Conservation (phyloP, 306 rosid genomes). For the Arachis hypogaea region DNA sequence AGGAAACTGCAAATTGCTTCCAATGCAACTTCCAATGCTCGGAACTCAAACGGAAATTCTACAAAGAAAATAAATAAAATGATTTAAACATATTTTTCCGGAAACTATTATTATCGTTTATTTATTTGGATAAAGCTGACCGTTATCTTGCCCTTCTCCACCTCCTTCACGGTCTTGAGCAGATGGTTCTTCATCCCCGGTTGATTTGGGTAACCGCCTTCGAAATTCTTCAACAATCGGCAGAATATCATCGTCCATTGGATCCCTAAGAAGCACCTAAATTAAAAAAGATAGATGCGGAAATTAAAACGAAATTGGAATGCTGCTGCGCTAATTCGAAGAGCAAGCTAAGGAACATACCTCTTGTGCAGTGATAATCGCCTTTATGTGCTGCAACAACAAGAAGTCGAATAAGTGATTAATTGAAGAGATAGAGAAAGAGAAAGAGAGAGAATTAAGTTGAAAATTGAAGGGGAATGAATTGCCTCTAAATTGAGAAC, state of each 20-base stretch:
- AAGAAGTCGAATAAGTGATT: slow-evolving; percentile 16
- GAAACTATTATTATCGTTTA: no score
- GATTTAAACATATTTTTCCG: no score
- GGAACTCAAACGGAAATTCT: slow-evolving; percentile 88
- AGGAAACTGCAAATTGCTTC: slow-evolving; percentile 79
- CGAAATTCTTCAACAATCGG: slow-evolving; percentile 74
- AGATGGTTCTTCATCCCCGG: slow-evolving; percentile 59
- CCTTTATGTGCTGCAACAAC: slow-evolving; percentile 76
- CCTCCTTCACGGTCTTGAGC: slow-evolving; percentile 39
- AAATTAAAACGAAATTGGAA: no score
- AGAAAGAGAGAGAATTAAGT: neutral
- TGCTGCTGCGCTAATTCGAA: no score
- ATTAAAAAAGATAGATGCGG: no score
- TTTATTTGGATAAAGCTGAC: slow-evolving; percentile 35
- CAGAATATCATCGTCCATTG: slow-evolving; percentile 62
- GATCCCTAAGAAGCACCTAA: slow-evolving; percentile 80
- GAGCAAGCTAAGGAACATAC: slow-evolving; percentile 30
- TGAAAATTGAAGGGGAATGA: neutral
- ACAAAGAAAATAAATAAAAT: neutral
- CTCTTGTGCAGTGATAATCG: slow-evolving; percentile 83
- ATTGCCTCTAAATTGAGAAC: slow-evolving; percentile 82
- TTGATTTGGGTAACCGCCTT: slow-evolving; percentile 53
- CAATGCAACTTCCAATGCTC: slow-evolving; percentile 69
- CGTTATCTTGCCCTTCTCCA: slow-evolving; percentile 58
- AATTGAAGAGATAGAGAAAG: neutral